Percentiles rank a stretch among this genome's conserved stretches.
Conservation (phyloP, 129 eudicot genomes). For the Flaveria linearis region DNA sequence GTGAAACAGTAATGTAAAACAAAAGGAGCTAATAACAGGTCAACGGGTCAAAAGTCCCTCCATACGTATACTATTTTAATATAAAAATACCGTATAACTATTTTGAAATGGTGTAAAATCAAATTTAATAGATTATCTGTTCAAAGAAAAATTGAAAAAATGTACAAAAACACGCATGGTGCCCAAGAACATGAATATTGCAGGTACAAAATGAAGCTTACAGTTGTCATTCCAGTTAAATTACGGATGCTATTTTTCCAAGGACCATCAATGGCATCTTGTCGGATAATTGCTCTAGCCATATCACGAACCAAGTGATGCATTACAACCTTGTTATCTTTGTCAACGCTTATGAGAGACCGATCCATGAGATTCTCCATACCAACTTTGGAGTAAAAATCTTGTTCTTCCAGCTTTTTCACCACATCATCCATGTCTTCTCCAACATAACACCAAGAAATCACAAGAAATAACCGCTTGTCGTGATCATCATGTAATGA, state of each 20-base stretch:
- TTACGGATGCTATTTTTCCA: not conserved
- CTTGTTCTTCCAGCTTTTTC: slow-evolving; percentile 23
- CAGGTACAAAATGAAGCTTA: slow-evolving; percentile 12
- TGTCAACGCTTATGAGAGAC: slow-evolving; percentile 30
- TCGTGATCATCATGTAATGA: slow-evolving; percentile 38
- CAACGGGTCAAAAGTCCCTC: not conserved
- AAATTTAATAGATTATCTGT: not conserved
- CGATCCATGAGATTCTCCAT: slow-evolving; percentile 39
- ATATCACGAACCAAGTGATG: slow-evolving; percentile 39
- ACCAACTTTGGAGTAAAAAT: slow-evolving; percentile 31
- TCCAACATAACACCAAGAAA: slow-evolving; percentile 38
- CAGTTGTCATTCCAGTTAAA: slow-evolving; percentile 6
- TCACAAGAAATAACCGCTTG: slow-evolving; percentile 26
- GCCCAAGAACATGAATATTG: not conserved
- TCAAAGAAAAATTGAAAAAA: not conserved
- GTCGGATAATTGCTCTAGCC: slow-evolving; percentile 37
- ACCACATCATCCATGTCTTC: slow-evolving; percentile 25
- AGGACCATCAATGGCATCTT: slow-evolving; percentile 21
- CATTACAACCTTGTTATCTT: slow-evolving; percentile 34
- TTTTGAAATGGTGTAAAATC: no score
- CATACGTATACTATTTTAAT: not conserved
- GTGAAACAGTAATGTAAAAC: not conserved
- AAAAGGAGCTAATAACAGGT: not conserved
- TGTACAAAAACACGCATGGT: not conserved
- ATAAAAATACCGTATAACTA: no score